A percentile compares a stretch with the other conserved stretches of the same genome.
These are phyloP conservation scores for Pholiota adiposa DNA, from an alignment of 1,284 basidiomycete genomes.

Conservation along the genomic window DNA sequence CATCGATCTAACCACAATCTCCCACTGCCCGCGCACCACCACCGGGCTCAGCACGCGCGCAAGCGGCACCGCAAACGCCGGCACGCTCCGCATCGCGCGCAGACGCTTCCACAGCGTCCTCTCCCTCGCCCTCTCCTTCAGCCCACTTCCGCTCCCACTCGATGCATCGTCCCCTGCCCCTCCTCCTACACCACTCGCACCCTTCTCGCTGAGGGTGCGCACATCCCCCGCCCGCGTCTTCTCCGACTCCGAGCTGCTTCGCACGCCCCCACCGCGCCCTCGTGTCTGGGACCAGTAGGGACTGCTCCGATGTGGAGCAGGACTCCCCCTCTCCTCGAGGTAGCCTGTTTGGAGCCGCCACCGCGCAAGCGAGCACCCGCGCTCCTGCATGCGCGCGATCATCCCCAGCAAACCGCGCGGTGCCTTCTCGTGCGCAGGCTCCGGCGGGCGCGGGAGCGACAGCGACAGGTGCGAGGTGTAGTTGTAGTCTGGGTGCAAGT, in stretches of 20 bases:
- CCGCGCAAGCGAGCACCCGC: conserved; percentile 37
- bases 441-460: conserved; percentile 14
- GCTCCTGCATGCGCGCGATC: conserved; percentile 43
- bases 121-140: conserved; percentile 22
- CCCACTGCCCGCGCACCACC: conserved; percentile 78
- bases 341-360: conserved; percentile 34
- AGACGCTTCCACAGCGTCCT: conserved; percentile 41
- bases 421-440: conserved; percentile 7
- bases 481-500: neutral
- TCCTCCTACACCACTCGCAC: neutral
- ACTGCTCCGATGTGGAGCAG: conserved; percentile 21
- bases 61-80: conserved; percentile 69
- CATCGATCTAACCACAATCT: conserved; percentile 54
- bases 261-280: neutral
- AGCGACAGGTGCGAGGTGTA: neutral
- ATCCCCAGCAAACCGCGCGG: conserved; percentile 21
- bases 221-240: neutral
- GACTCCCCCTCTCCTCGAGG: conserved; percentile 18
- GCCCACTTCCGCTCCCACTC: neutral
- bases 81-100: conserved; percentile 58
- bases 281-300: conserved; percentile 19
- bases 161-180: neutral
- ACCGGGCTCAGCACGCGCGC: conserved; percentile 72
- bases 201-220: neutral
- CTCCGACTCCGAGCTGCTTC: conserved; percentile 3